These are phyloP conservation scores for Peterozyma toletana DNA, from an alignment of 805 yeast genomes.

Conservation along the genomic window DNA sequence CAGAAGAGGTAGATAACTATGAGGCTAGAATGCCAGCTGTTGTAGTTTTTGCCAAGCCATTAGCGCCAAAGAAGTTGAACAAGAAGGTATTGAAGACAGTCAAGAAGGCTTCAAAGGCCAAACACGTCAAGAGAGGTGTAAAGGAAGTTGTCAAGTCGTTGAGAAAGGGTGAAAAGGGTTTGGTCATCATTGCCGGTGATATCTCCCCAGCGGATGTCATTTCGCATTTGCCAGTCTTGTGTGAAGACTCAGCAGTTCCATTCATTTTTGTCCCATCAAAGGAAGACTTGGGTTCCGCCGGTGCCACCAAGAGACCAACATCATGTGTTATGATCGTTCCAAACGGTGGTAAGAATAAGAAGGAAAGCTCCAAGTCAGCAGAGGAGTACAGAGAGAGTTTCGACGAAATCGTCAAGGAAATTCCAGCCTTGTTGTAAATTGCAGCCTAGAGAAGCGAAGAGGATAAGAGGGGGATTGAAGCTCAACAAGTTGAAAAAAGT, in stretches of 20 bases:
- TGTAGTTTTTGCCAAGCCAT: conserved; percentile 87
- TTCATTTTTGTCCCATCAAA: conserved; percentile 92
- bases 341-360: conserved; percentile 82
- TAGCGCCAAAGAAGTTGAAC: conserved; percentile 93
- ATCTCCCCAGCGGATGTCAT: conserved; percentile 96
- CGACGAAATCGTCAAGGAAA: conserved; percentile 93
- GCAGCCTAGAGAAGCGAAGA: too few relatives aligned
- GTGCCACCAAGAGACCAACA: conserved; percentile 98
- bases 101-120: conserved; percentile 96
- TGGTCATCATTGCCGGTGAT: conserved; percentile 95
- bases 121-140: conserved; percentile 97
- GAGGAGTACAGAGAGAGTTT: conserved; percentile 86
- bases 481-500: background rate
- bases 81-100: conserved; percentile 93
- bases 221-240: conserved; percentile 93
- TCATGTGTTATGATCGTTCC: conserved; percentile 97
- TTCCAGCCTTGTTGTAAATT: conserved; percentile 33
- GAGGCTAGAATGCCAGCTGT: conserved; percentile 87
- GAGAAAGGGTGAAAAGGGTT: conserved; percentile 96
- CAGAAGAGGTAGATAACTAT: conserved; percentile 65
- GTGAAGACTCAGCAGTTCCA: conserved; percentile 92
- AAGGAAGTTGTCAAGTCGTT: conserved; percentile 97
- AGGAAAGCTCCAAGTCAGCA: conserved; percentile 62
- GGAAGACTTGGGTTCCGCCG: conserved; percentile 97
- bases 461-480: too few relatives aligned